Conservation (phyloP, 495 filamentous ascomycete species). For the Xylaria telfairii region DNA sequence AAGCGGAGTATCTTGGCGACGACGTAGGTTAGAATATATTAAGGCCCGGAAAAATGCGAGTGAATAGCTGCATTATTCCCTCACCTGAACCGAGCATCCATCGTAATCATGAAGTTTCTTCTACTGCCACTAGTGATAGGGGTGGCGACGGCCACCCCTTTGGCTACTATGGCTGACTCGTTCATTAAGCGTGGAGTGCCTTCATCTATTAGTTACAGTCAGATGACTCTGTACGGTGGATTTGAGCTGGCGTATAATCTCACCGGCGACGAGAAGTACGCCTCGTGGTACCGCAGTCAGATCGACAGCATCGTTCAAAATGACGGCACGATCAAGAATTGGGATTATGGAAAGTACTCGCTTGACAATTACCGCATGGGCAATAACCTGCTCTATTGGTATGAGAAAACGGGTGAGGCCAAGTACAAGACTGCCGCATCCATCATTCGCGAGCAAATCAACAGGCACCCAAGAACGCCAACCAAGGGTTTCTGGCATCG, state of each 20-base stretch:
- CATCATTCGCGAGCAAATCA: conserved; percentile 53
- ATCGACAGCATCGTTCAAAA: conserved; percentile 46
- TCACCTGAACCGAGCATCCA: neutral
- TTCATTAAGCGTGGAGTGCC: conserved; percentile 54
- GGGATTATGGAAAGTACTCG: conserved; percentile 50
- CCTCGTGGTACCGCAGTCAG: conserved; percentile 40
- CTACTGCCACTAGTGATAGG: neutral
- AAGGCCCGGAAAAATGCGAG: neutral
- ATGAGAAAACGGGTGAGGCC: conserved; percentile 40
- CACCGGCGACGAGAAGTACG: conserved; percentile 41
- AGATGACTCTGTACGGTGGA: conserved; percentile 47
- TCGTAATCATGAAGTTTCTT: conserved; percentile 16
- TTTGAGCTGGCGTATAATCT: conserved; percentile 45
- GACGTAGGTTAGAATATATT: conserved; percentile 9
- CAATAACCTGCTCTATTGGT: conserved; percentile 54
- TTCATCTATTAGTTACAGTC: conserved; percentile 41
- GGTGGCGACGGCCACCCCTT: conserved; percentile 8
- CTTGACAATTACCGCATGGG: conserved; percentile 59
- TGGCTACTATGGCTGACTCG: conserved; percentile 41
- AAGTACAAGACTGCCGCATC: conserved; percentile 51
- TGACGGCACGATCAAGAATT: conserved; percentile 48
- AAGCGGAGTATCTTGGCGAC: neutral
- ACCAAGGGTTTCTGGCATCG: conserved; percentile 63
- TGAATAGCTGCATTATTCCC: neutral
- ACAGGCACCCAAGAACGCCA: conserved; percentile 54